A percentile compares a stretch with the other conserved stretches of the same genome.
Evolutionary conservation across 2,329 filamentous ascomycete genomes (phyloP).

Genomic region (Cryphonectria naterciae): DNA sequence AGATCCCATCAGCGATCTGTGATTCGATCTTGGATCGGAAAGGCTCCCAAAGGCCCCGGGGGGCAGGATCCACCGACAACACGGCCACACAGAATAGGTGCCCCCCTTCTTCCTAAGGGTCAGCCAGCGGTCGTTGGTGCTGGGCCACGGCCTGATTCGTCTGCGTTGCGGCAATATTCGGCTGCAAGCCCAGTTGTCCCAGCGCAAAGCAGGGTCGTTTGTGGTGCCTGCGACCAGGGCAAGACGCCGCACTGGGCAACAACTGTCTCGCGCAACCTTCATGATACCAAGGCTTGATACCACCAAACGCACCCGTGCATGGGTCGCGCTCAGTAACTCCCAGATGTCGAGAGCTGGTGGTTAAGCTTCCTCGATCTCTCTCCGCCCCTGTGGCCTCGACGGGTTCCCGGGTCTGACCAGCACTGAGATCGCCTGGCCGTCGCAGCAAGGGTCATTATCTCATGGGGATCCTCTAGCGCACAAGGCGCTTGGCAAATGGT

Average conservation of each 20-base stretch:
- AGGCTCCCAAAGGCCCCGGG: background rate
- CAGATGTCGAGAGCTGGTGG: slow-evolving; percentile 7
- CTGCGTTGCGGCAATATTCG: background rate
- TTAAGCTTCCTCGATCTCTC: background rate
- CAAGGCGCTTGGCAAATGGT: slow-evolving; percentile 12
- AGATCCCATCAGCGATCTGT: slow-evolving; percentile 33
- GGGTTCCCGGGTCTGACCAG: slow-evolving; percentile 11
- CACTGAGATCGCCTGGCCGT: slow-evolving; percentile 11
- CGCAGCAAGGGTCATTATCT: slow-evolving; percentile 19
- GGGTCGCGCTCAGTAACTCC: slow-evolving; percentile 10
- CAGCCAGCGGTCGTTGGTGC: slow-evolving; percentile 13
- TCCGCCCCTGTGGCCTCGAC: slow-evolving; percentile 2
- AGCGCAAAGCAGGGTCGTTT: background rate
- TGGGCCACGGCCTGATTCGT: slow-evolving; percentile 4
- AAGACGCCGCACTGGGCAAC: slow-evolving; percentile 5
- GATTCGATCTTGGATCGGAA: slow-evolving; percentile 37
- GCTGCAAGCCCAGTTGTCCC: background rate
- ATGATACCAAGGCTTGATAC: background rate
- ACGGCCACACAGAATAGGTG: background rate
- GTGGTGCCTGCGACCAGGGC: background rate
- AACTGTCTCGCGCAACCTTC: background rate
- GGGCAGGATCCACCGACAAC: slow-evolving; percentile 2
- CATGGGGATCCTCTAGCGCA: background rate
- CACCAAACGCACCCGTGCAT: background rate
- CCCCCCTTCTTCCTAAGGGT: background rate